phyloP scores from a whole-genome alignment of 2,329 filamentous ascomycete genomes.

The Colletotrichum liaoningense region DNA sequence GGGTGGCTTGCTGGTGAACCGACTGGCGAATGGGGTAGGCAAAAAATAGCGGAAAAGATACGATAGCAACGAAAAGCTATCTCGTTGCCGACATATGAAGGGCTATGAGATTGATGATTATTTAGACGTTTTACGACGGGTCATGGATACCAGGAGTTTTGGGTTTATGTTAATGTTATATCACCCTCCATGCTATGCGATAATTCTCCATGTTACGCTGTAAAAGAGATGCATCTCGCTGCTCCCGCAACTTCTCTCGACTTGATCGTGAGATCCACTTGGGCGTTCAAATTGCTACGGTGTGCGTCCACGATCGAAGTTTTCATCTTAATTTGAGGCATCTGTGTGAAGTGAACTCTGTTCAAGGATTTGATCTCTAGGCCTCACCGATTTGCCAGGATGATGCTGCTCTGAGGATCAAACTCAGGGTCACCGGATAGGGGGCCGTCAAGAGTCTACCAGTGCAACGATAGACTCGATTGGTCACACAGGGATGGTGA shows the following conservation, averaged over 20 bases:
- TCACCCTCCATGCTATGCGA: background rate
- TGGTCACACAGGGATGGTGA: background rate
- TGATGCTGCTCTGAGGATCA: background rate
- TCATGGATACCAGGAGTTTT: background rate
- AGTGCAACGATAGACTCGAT: background rate
- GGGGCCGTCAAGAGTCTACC: background rate
- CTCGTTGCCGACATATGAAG: too few species aligned
- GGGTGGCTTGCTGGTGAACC: slow-evolving; percentile 34
- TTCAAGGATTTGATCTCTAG: background rate
- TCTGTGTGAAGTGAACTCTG: background rate
- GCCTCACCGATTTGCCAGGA: background rate
- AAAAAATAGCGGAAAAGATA: background rate
- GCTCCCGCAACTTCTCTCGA: background rate
- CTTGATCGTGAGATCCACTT: background rate
- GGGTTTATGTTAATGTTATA: background rate
- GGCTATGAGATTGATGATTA: background rate
- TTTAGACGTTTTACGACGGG: background rate
- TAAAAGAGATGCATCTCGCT: background rate
- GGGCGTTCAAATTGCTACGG: background rate
- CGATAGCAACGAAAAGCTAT: background rate
- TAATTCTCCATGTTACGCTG: background rate
- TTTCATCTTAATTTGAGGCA: background rate
- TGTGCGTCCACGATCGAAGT: background rate
- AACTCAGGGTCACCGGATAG: background rate
- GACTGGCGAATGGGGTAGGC: slow-evolving; percentile 6